phyloP scores from a whole-genome alignment of 75 land plant species.

The Cunninghamia lanceolata region DNA sequence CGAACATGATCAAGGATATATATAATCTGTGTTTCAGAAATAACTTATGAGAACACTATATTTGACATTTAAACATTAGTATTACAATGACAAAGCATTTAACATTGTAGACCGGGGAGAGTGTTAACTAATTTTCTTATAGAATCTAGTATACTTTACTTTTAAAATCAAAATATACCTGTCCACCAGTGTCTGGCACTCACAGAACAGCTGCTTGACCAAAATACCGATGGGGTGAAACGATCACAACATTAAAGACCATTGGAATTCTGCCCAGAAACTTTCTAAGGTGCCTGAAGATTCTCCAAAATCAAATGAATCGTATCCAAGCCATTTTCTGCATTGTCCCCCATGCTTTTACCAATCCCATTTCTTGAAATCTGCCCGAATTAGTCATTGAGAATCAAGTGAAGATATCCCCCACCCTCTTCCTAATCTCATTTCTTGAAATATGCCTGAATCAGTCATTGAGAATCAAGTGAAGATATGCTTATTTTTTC shows the following conservation, averaged over 20 bases:
- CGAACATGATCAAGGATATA: constrained; percentile 1
- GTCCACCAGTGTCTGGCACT: constrained; percentile 76
- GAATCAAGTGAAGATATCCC: too few relatives aligned
- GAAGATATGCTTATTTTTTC: background rate
- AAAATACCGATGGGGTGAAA: constrained; percentile 79
- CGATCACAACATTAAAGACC: constrained; percentile 73
- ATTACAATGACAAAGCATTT: background rate
- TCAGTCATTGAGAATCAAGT: background rate
- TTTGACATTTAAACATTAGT: too few relatives aligned
- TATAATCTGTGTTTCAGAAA: too few relatives aligned
- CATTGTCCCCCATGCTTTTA: too few relatives aligned
- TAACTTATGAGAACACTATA: too few relatives aligned
- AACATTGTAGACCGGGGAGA: background rate
- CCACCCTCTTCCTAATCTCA: constrained; percentile 77
- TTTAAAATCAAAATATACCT: too few relatives aligned
- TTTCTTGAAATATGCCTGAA: constrained; percentile 52
- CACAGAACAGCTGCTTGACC: constrained; percentile 75
- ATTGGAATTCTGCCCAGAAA: too few relatives aligned
- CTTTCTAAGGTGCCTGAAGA: constrained; percentile 64
- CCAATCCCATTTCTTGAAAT: too few relatives aligned
- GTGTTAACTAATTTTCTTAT: background rate
- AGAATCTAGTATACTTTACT: background rate
- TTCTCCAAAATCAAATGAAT: constrained; percentile 54
- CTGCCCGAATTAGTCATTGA: too few relatives aligned
- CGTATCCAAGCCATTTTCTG: constrained; percentile 51